A percentile compares a stretch with the other conserved stretches of the same genome.
These are phyloP conservation scores for Jimgerdemannia flammicorona DNA, from an alignment of 192 early-diverging fungal genomes.

Conservation along the genomic window DNA sequence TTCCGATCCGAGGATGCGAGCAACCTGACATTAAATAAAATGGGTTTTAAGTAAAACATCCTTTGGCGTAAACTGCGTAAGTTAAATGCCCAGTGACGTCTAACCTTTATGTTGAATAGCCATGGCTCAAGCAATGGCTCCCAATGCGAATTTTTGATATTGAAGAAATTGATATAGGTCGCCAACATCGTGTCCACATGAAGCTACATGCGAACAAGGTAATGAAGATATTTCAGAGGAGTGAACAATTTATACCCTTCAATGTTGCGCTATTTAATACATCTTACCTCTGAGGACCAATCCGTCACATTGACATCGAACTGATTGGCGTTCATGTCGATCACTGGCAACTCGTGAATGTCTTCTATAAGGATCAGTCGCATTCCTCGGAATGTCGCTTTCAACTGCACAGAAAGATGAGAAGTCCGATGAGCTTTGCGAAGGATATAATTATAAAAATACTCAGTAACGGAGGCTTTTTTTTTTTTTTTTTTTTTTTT, in stretches of 20 bases:
- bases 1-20: background rate
- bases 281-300: slow-evolving; percentile 73
- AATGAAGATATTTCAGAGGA: slow-evolving; percentile 1
- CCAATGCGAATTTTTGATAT: slow-evolving; percentile 98
- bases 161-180: slow-evolving; percentile 89
- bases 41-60: too few species aligned
- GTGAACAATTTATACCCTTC: too few species aligned
- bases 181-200: slow-evolving; percentile 61
- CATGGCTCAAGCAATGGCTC: slow-evolving; percentile 95
- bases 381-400: slow-evolving; percentile 62
- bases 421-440: too few species aligned
- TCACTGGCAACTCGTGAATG: slow-evolving; percentile 88
- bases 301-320: slow-evolving; percentile 76
- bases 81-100: background rate
- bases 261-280: background rate
- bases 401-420: slow-evolving; percentile 30
- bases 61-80: too few species aligned
- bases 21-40: background rate
- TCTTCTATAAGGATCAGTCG: slow-evolving; percentile 90
- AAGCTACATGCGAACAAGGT: slow-evolving; percentile 18
- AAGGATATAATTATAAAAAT: too few species aligned
- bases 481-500: too few species aligned
- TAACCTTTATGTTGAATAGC: slow-evolving; percentile 57
- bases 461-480: background rate
- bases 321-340: slow-evolving; percentile 79